A percentile compares a stretch with the other conserved stretches of the same genome.
phyloP scores from a whole-genome alignment of 306 rosid species.

The Pyrus pyrifolia region DNA sequence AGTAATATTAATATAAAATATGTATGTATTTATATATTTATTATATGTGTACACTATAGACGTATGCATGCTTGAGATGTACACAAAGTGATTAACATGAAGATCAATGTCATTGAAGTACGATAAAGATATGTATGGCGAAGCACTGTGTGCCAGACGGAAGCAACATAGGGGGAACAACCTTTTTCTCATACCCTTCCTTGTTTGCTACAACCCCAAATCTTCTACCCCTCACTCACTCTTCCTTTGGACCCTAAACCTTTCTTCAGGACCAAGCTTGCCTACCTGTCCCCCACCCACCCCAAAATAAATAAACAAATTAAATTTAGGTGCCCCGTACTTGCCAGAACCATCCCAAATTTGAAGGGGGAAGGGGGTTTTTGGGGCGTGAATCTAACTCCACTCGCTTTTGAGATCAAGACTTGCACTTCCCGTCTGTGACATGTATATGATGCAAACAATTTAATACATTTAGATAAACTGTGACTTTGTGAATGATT shows the following conservation, averaged over 20 bases:
- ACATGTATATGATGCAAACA: background rate
- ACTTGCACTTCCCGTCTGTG: slow-evolving; percentile 1
- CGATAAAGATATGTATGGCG: background rate
- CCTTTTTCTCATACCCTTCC: slow-evolving; percentile 9
- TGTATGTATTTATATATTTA: background rate
- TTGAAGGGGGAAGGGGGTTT: background rate
- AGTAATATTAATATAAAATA: no score
- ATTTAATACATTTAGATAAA: background rate
- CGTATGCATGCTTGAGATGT: background rate
- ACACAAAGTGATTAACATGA: background rate
- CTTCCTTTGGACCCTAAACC: background rate
- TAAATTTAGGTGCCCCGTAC: background rate
- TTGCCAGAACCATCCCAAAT: background rate
- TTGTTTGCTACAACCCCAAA: background rate
- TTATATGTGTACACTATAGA: background rate
- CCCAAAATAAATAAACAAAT: background rate
- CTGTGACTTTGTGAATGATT: background rate
- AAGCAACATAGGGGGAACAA: slow-evolving; percentile 17
- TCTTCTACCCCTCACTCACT: background rate
- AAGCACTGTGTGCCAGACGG: background rate
- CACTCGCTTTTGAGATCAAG: background rate
- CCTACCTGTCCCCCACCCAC: background rate
- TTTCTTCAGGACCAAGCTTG: slow-evolving; percentile 11
- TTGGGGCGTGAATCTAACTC: background rate
- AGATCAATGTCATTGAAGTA: slow-evolving; percentile 16